A percentile compares a stretch with the other conserved stretches of the same genome.
Evolutionary conservation across 2,329 filamentous ascomycete genomes (phyloP).

Genomic region (Coniochaeta sp.): DNA sequence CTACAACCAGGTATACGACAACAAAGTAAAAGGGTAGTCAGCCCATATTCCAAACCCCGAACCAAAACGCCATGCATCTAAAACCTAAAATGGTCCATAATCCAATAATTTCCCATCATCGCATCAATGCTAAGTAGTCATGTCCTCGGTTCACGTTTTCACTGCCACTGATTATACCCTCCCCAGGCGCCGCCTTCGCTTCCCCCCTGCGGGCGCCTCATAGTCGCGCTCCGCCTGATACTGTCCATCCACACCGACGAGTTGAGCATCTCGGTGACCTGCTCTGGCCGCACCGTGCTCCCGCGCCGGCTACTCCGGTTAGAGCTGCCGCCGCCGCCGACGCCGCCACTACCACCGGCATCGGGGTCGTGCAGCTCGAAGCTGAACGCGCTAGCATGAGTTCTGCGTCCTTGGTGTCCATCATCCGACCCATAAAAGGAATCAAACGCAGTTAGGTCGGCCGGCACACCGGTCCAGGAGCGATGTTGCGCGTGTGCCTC

Average conservation of each 20-base stretch:
- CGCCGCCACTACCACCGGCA: neutral
- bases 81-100: neutral
- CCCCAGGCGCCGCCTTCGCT: neutral
- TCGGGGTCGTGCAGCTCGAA: neutral
- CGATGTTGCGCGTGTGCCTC: neutral
- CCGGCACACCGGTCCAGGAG: neutral
- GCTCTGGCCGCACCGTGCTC: neutral
- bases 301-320: neutral
- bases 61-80: neutral
- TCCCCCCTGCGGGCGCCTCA: neutral
- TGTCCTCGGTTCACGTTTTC: neutral
- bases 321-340: neutral
- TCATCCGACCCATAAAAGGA: neutral
- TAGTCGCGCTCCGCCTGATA: neutral
- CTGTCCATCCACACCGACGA: constrained; percentile 3
- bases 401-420: neutral
- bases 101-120: neutral
- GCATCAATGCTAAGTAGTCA: neutral
- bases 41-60: neutral
- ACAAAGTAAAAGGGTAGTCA: neutral
- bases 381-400: neutral
- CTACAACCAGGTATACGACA: neutral
- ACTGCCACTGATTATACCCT: neutral
- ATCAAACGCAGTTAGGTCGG: neutral
- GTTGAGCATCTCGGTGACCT: constrained; percentile 2